Conservation (phyloP, 208 protist species). For the Trypanosoma brucei region DNA sequence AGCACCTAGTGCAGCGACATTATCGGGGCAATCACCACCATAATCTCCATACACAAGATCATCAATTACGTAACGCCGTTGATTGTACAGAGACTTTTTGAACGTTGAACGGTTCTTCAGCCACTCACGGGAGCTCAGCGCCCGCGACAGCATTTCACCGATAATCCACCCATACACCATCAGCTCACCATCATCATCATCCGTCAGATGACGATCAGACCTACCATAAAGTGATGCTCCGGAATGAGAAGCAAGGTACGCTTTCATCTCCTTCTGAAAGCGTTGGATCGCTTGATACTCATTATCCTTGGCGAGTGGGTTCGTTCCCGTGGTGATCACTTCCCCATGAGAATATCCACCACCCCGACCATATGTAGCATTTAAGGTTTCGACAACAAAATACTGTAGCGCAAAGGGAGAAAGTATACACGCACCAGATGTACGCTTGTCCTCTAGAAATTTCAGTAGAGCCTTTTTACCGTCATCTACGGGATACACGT, state of each 20-base stretch:
- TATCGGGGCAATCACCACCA: conserved; percentile 11
- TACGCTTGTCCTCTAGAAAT: conserved; percentile 20
- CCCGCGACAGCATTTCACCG: not conserved
- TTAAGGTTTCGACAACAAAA: not conserved
- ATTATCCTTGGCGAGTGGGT: conserved; percentile 20
- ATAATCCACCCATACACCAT: not conserved
- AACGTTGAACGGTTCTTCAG: conserved; percentile 1
- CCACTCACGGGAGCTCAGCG: not conserved
- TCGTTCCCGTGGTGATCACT: conserved; percentile 24
- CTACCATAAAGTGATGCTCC: conserved; percentile 1
- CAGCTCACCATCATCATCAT: conserved; percentile 20
- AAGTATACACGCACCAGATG: conserved; percentile 1
- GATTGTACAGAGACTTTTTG: conserved; percentile 18
- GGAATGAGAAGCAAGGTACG: conserved; percentile 8
- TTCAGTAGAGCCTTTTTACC: not conserved
- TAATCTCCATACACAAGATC: conserved; percentile 22
- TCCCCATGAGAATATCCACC: conserved; percentile 1
- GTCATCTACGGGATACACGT: not conserved
- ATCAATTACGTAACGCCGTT: conserved; percentile 17
- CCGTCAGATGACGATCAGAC: conserved; percentile 4
- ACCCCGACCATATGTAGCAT: not conserved
- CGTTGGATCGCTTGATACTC: conserved; percentile 15
- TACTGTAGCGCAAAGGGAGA: not conserved
- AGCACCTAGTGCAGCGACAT: not conserved
- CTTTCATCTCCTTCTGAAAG: conserved; percentile 19